Base-by-base conservation (phyloP, 352 stramenopile genomes). In the Pythium monospermum region DNA sequence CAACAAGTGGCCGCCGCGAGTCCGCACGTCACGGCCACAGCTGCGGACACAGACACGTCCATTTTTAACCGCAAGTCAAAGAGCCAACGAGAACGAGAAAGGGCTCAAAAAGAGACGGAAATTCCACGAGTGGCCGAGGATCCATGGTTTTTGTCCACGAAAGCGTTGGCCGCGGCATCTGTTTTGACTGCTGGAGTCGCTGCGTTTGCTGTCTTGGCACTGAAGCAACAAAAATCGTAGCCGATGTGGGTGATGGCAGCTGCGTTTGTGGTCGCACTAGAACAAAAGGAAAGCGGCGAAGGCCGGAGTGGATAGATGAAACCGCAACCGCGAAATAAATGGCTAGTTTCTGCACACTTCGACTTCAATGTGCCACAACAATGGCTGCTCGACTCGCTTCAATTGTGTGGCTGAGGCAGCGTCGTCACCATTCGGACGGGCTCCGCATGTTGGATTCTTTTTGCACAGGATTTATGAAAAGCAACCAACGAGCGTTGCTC, bases 51-150 rank as follows among this genome's bases (percentile, higher is more conserved):
- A 12, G 71, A 78, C 11, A 71, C 65, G 37, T 87, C 78, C 19
- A 85, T 90, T 69, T 90, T 87, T 64, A 85, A 73, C n/a, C 72
- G 71, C 49, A 83, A 79, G 62, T 71, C 53, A 42, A 90, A 85
- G 65, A 33, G 25, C 30, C 54, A 77, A 51, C 59, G 64, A 23
- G 48, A 71, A 57, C 41, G 59, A 53, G 49, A 73, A n/a, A n/a
- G 55, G 40, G 31, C 6, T 16, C 39, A 45, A 39, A 46, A 36
- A 36, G 41, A 49, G 27, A 30, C 42, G n/a, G 38, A 49, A 31
- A 42, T 42, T 11, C 39, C 53, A n/a, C 32, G 38, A 12, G 26
- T 30, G 1, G 42, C 38, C 5, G 42, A 60, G 4, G 69, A 72
- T 26, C 64, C 81, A 23, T 91, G 81, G 81, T 87, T 84, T 44